phyloP scores from a whole-genome alignment of 257 asterid genomes.

The Solanum paucissectum region DNA sequence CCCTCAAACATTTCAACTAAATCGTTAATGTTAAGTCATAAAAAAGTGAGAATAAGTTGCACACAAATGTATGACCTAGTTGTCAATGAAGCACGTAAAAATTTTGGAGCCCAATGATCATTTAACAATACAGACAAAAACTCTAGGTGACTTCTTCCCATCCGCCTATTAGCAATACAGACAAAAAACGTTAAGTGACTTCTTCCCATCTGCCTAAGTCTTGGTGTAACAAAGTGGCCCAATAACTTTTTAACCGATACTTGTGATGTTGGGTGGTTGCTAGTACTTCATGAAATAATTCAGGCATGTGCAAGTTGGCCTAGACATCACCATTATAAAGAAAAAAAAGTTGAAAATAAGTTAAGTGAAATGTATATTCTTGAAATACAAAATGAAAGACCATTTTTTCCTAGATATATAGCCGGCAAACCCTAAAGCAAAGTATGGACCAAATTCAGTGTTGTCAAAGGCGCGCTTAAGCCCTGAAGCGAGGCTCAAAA shows the following conservation, averaged over 20 bases:
- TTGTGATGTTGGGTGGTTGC: background rate
- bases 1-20: background rate
- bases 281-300: background rate
- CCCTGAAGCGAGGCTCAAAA: background rate
- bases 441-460: background rate
- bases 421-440: background rate
- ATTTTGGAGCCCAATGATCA: background rate
- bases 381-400: background rate
- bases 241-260: background rate
- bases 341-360: background rate
- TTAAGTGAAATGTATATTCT: background rate
- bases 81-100: background rate
- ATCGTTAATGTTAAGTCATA: background rate
- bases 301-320: background rate
- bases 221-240: background rate
- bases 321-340: background rate
- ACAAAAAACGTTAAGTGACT: background rate
- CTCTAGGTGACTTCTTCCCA: background rate
- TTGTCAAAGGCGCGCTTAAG: background rate
- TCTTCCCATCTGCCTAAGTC: background rate
- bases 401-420: background rate
- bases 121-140: background rate
- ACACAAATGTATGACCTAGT: background rate
- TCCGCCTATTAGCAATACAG: background rate
- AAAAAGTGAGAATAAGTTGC: background rate